Conservation (phyloP, 768 basidiomycete genomes). For the Termitomyces heimii region DNA sequence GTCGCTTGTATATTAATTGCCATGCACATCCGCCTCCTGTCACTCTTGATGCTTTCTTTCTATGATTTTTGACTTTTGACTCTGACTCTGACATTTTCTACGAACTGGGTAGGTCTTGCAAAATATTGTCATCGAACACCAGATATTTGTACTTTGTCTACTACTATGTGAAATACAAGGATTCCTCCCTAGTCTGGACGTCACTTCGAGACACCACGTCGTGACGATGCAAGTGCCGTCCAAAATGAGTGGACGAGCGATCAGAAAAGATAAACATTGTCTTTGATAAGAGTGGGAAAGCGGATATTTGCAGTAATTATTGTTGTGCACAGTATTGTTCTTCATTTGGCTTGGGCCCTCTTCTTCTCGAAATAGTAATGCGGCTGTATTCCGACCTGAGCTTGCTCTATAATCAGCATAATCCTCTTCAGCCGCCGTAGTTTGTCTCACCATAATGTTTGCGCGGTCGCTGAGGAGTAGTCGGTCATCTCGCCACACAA, state of each 20-base stretch:
- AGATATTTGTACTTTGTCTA: neutral
- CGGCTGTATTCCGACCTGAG: neutral
- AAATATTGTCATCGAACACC: neutral
- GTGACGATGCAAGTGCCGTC: too few species aligned
- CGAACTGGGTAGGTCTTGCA: neutral
- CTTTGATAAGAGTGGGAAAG: slow-evolving; percentile 1
- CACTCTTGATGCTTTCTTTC: neutral
- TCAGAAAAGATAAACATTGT: too few species aligned
- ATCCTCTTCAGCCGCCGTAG: neutral
- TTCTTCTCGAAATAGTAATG: neutral
- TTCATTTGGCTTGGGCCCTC: neutral
- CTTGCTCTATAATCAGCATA: neutral
- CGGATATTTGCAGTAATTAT: neutral
- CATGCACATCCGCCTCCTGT: neutral
- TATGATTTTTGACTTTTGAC: neutral
- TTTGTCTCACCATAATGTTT: neutral
- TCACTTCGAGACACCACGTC: too few species aligned
- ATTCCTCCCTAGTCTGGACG: neutral
- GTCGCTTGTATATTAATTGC: neutral
- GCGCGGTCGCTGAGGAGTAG: neutral
- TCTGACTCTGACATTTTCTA: neutral
- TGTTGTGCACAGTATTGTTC: neutral
- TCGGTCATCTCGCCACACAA: neutral
- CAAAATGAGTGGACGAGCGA: too few species aligned
- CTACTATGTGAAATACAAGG: neutral